Evolutionary conservation across 768 basidiomycete genomes (phyloP).

Genomic region (Mycena albidolilacea): DNA sequence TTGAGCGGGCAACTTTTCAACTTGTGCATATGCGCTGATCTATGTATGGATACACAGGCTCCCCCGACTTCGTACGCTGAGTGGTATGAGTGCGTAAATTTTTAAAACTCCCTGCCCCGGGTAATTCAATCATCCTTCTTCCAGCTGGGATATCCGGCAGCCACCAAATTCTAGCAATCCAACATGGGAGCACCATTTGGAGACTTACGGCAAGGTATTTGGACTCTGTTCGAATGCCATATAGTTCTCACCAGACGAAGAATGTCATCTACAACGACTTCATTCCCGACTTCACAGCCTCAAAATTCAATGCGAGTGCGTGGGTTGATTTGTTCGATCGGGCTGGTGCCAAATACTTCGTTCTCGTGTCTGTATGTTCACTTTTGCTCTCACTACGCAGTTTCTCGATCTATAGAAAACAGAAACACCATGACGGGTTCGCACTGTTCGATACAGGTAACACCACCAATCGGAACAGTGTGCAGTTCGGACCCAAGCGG

Average conservation of each 20-base stretch:
- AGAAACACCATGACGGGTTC: conserved; percentile 78
- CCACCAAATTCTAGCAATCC: conserved; percentile 53
- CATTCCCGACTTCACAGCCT: conserved; percentile 66
- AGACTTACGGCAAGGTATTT: conserved; percentile 60
- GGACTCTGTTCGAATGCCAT: neutral
- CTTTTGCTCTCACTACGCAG: neutral
- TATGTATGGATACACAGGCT: conserved; percentile 53
- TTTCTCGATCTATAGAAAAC: neutral
- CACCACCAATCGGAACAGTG: conserved; percentile 65
- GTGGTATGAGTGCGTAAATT: conserved; percentile 66
- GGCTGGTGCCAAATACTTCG: conserved; percentile 75
- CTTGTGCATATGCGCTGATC: neutral
- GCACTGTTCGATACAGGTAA: conserved; percentile 69
- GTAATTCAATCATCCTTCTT: neutral
- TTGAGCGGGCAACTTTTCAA: conserved; percentile 20
- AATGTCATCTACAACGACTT: conserved; percentile 71
- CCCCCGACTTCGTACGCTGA: conserved; percentile 62
- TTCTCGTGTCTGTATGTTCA: conserved; percentile 63
- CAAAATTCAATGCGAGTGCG: conserved; percentile 66
- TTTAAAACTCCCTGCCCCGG: neutral
- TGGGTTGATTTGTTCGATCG: conserved; percentile 70
- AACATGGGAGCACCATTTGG: conserved; percentile 64
- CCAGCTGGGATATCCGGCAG: conserved; percentile 58
- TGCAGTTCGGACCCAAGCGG: conserved; percentile 64
- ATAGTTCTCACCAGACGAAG: conserved; percentile 43